Base-by-base conservation (phyloP, 441 rosid genomes). In the Populus hybrid region DNA sequence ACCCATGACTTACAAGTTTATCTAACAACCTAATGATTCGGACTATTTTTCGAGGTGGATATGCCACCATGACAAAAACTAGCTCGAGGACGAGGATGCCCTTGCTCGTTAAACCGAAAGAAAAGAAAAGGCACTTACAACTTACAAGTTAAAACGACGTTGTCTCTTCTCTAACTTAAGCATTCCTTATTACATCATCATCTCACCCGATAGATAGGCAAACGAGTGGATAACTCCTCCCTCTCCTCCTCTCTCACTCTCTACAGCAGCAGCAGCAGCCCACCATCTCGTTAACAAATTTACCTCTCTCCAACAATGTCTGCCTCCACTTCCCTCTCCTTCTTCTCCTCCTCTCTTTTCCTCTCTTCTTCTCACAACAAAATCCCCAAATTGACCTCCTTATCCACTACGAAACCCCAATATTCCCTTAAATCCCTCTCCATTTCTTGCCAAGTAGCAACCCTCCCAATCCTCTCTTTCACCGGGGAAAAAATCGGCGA, bases 401-500 rank as follows among this genome's bases (percentile, higher is more conserved):
- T 85, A 74, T 20, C 82, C 45, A 78, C 78, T 29, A 71, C 84
- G 42, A 38, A 23, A 73, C 80, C 88, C 77, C 67, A 67, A n/a
- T 81, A 77, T 71, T 68, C 85, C 53, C 64, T 20, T 4, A 78
- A 81, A 23, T 77, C 87, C 0, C 82, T 91, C 77, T 77, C 88
- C 21, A 64, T 95, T 81, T 74, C 89, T 14, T 89, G 89, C 45
- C 87, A 90, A 84, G 82, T 82, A 68, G 87, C 97, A 31, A 86
- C 94, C 1, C 83, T 91, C 35, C 97, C 97, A 0, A 76, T 94
- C 71, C 82, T 92, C 36, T 88, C 94, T 75, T 95, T 95, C 91
- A 75, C 87, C 12, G 99, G 99, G 7, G 94, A 95, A 45, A 92
- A 87, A 42, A 36, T 95, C 20, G 98, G 98, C 1, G 99, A 95